Percentiles rank a stretch among this genome's conserved stretches.
Conservation (phyloP, 1,139 yeast genomes). For the Candida freyschussii region DNA sequence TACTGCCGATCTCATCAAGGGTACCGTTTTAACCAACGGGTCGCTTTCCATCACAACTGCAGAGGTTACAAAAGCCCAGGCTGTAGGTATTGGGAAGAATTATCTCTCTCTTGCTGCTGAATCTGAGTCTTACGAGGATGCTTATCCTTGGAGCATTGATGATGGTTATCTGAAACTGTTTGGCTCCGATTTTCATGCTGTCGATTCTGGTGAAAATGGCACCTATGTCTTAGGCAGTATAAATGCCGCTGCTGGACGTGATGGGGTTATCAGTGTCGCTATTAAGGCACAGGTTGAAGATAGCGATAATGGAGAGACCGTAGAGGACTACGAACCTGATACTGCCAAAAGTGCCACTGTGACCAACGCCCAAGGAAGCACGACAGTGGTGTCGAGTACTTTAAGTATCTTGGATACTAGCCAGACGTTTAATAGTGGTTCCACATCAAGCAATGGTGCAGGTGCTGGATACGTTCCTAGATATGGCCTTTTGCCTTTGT, state of each 20-base stretch:
- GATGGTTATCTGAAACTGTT: conserved; percentile 9
- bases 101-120: conserved; percentile 4
- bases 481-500: no score
- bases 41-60: conserved; percentile 6
- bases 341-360: not conserved
- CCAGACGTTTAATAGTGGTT: no score
- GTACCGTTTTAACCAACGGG: conserved; percentile 5
- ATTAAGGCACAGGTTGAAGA: conserved; percentile 8
- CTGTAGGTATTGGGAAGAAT: conserved; percentile 9
- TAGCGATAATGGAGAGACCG: conserved; percentile 3
- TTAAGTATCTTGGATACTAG: no score
- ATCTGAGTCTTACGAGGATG: conserved; percentile 3
- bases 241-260: conserved; percentile 13
- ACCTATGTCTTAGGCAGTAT: conserved; percentile 11
- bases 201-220: conserved; percentile 12
- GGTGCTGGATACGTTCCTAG: no score
- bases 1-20: conserved; percentile 4
- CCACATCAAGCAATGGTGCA: no score
- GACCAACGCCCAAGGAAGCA: no score
- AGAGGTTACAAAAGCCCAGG: not conserved
- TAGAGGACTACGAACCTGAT: conserved; percentile 2
- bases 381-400: no score
- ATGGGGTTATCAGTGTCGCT: conserved; percentile 8
- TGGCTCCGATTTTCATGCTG: conserved; percentile 11
- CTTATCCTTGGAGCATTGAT: conserved; percentile 7